Evolutionary conservation across 2,329 filamentous ascomycete species (phyloP).

Genomic region (Penicillium sp.): DNA sequence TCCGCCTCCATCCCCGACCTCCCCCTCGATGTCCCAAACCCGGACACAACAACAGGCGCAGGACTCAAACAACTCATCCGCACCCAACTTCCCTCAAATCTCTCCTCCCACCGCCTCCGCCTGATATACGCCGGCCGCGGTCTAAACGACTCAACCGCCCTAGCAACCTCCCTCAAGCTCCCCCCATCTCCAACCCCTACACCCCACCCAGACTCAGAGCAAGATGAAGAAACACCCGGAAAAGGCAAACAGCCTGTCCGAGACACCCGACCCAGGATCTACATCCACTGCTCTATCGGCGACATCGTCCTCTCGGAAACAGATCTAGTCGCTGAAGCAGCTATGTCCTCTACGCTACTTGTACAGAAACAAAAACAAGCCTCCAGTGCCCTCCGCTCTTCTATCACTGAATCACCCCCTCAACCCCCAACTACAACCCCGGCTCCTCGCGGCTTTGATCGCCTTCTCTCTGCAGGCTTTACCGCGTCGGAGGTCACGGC

Average conservation of each 20-base stretch:
- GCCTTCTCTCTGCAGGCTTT: constrained; percentile 76
- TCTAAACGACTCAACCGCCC: constrained; percentile 66
- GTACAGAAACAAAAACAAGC: constrained; percentile 17
- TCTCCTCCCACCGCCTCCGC: constrained; percentile 67
- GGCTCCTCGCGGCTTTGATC: constrained; percentile 77
- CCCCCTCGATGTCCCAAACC: constrained; percentile 66
- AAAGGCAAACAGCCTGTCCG: constrained; percentile 63
- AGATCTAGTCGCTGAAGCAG: constrained; percentile 66
- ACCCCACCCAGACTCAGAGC: constrained; percentile 18
- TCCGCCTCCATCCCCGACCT: constrained; percentile 79
- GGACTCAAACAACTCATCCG: constrained; percentile 81
- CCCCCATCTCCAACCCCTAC: constrained; percentile 53
- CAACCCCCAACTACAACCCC: constrained; percentile 45
- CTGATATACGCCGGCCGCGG: constrained; percentile 88
- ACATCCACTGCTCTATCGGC: constrained; percentile 91
- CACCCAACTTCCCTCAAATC: constrained; percentile 57
- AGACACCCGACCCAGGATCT: constrained; percentile 57
- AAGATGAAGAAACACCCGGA: constrained; percentile 14
- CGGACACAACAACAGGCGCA: constrained; percentile 66
- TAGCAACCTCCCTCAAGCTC: constrained; percentile 64
- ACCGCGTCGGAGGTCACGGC: constrained; percentile 75
- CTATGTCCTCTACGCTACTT: constrained; percentile 28
- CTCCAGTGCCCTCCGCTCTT: not conserved
- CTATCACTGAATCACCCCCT: constrained; percentile 1
- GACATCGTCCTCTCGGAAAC: constrained; percentile 62